These are phyloP conservation scores for Oryza nivara DNA, from an alignment of 176 grass and related monocot genomes.

Conservation along the genomic window DNA sequence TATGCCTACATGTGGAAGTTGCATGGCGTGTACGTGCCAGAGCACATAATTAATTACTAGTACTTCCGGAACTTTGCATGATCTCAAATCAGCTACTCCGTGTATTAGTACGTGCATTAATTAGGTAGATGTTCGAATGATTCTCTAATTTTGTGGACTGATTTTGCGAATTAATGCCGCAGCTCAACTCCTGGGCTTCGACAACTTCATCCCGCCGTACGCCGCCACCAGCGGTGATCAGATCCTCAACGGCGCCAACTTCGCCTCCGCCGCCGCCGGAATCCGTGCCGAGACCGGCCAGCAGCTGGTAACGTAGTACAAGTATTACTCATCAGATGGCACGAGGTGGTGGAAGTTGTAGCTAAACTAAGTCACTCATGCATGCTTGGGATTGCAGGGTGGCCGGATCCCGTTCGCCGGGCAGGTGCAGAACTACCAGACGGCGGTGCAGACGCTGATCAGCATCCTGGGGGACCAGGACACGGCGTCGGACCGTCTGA, in stretches of 20 bases:
- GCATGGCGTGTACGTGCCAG: neutral
- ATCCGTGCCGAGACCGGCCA: conserved; percentile 91
- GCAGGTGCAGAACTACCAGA: conserved; percentile 89
- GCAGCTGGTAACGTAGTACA: conserved; percentile 61
- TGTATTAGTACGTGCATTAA: neutral
- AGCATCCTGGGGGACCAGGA: conserved; percentile 79
- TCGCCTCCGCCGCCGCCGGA: conserved; percentile 96
- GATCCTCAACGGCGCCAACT: conserved; percentile 85
- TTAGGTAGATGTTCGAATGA: neutral
- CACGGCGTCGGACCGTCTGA: conserved; percentile 70
- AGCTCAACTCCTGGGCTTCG: conserved; percentile 89
- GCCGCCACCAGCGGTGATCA: conserved; percentile 55
- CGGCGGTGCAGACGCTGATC: conserved; percentile 74
- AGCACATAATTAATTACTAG: neutral
- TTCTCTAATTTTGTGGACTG: neutral
- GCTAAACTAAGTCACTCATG: neutral
- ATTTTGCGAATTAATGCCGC: neutral
- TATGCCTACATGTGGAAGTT: neutral
- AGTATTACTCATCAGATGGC: neutral
- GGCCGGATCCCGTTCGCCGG: conserved; percentile 65
- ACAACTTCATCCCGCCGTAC: conserved; percentile 81
- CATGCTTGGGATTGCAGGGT: conserved; percentile 41
- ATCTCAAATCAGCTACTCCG: neutral
- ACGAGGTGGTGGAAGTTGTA: neutral
- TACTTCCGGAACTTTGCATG: neutral